phyloP scores from a whole-genome alignment of 257 asterid genomes.

The Fraxinus excelsior region DNA sequence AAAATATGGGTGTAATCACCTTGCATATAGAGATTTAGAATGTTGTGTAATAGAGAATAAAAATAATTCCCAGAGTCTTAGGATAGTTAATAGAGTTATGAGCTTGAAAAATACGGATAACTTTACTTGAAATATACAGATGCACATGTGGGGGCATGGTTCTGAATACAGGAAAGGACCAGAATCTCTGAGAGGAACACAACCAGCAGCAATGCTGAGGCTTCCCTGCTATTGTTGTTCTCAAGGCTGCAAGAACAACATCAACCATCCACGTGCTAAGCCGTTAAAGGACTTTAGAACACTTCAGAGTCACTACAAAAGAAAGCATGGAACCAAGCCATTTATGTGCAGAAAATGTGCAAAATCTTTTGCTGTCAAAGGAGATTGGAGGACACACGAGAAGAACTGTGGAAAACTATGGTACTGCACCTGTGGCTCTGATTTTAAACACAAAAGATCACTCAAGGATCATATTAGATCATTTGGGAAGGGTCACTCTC shows the following conservation, averaged over 20 bases:
- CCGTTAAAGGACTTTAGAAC: conserved; percentile 91
- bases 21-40: not conserved
- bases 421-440: conserved; percentile 88
- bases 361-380: conserved; percentile 80
- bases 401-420: conserved; percentile 92
- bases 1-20: not conserved
- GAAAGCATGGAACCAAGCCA: conserved; percentile 87
- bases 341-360: conserved; percentile 78
- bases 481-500: conserved; percentile 74
- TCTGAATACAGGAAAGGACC: conserved; percentile 85
- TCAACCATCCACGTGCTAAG: conserved; percentile 80
- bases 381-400: conserved; percentile 96
- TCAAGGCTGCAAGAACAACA: conserved; percentile 82
- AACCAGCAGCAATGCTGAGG: conserved; percentile 89
- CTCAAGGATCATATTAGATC: conserved; percentile 85
- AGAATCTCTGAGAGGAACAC: conserved; percentile 73
- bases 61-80: not conserved
- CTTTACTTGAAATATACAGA: conserved; percentile 39
- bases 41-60: not conserved
- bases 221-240: conserved; percentile 90
- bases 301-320: conserved; percentile 90
- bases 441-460: conserved; percentile 86
- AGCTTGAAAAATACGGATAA: not conserved
- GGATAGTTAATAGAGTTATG: not conserved
- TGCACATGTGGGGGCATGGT: conserved; percentile 99